These are phyloP conservation scores for Penicillium nucicola DNA, from an alignment of 495 filamentous ascomycete species.

Conservation along the genomic window DNA sequence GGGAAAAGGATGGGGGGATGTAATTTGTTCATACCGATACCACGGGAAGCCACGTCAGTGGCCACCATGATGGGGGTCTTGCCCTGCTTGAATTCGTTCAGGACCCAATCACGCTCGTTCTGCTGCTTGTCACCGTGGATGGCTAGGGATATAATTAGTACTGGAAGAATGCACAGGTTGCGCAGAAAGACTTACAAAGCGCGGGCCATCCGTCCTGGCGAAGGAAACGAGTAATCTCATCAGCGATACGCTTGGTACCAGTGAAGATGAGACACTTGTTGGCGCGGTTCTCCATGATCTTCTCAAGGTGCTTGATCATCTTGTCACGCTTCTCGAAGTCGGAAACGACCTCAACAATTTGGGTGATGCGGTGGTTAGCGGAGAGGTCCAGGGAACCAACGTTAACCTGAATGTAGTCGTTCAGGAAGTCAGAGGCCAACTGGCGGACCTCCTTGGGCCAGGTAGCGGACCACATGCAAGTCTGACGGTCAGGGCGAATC, in stretches of 20 bases:
- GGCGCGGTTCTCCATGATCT: slow-evolving; percentile 92
- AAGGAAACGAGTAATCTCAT: slow-evolving; percentile 97
- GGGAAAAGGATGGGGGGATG: slow-evolving; percentile 48
- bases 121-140: slow-evolving; percentile 99
- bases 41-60: slow-evolving; percentile 94
- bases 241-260: slow-evolving; percentile 96
- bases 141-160: slow-evolving; percentile 58
- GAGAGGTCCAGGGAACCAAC: slow-evolving; percentile 96
- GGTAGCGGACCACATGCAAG: slow-evolving; percentile 99
- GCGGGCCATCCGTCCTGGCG: slow-evolving; percentile 99
- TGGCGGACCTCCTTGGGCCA: slow-evolving; percentile 99
- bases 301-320: slow-evolving; percentile 97
- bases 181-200: slow-evolving; percentile 67
- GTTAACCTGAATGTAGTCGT: slow-evolving; percentile 98
- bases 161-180: not conserved
- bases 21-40: slow-evolving; percentile 94
- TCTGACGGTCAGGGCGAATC: slow-evolving; percentile 97
- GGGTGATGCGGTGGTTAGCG: slow-evolving; percentile 97
- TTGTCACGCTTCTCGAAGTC: slow-evolving; percentile 97
- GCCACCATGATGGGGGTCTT: slow-evolving; percentile 87
- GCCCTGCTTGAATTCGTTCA: slow-evolving; percentile 99
- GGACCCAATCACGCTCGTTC: slow-evolving; percentile 98
- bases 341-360: slow-evolving; percentile 91
- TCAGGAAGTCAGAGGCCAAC: slow-evolving; percentile 90
- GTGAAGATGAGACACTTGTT: slow-evolving; percentile 97